These are phyloP conservation scores for Cylindrodendrum hubeiense DNA, from an alignment of 2,329 filamentous ascomycete species.

Conservation along the genomic window DNA sequence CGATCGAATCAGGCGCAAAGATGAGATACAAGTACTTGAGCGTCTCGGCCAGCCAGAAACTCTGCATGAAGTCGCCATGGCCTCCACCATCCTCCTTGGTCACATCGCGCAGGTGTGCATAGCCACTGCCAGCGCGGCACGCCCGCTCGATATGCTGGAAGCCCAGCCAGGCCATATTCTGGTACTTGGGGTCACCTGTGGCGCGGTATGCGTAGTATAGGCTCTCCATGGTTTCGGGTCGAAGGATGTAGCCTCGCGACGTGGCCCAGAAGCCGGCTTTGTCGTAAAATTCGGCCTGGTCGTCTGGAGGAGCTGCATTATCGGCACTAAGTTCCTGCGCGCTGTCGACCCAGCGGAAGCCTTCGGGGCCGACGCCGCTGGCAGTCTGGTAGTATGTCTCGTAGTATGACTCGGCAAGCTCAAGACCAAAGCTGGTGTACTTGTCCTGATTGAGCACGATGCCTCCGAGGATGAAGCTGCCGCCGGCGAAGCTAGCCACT, in stretches of 20 bases:
- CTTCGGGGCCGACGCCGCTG: slow-evolving; percentile 83
- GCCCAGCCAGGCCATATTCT: slow-evolving; percentile 86
- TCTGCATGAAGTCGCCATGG: slow-evolving; percentile 81
- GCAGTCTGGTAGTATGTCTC: slow-evolving; percentile 77
- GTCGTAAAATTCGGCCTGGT: slow-evolving; percentile 71
- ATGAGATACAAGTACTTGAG: slow-evolving; percentile 87
- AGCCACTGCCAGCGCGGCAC: slow-evolving; percentile 75
- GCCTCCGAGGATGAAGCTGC: slow-evolving; percentile 87
- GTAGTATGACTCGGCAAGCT: slow-evolving; percentile 79
- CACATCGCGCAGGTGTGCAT: slow-evolving; percentile 74
- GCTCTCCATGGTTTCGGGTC: slow-evolving; percentile 86
- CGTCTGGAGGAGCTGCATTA: slow-evolving; percentile 54
- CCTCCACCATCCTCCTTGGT: slow-evolving; percentile 65
- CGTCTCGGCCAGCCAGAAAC: slow-evolving; percentile 89
- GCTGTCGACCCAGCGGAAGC: slow-evolving; percentile 71
- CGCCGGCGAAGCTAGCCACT: slow-evolving; percentile 80
- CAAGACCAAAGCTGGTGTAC: slow-evolving; percentile 81
- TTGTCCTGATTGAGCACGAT: slow-evolving; percentile 73
- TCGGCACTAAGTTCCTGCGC: slow-evolving; percentile 48
- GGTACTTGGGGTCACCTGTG: slow-evolving; percentile 81
- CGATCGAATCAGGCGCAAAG: slow-evolving; percentile 69
- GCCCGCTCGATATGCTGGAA: slow-evolving; percentile 77
- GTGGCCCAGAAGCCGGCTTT: slow-evolving; percentile 79
- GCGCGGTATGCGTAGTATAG: slow-evolving; percentile 89
- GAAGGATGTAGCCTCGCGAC: slow-evolving; percentile 72